Evolutionary conservation across 768 basidiomycete genomes (phyloP), one percentile per base, ranked within the genome.

Genomic region (Naganishia kalamii): DNA sequence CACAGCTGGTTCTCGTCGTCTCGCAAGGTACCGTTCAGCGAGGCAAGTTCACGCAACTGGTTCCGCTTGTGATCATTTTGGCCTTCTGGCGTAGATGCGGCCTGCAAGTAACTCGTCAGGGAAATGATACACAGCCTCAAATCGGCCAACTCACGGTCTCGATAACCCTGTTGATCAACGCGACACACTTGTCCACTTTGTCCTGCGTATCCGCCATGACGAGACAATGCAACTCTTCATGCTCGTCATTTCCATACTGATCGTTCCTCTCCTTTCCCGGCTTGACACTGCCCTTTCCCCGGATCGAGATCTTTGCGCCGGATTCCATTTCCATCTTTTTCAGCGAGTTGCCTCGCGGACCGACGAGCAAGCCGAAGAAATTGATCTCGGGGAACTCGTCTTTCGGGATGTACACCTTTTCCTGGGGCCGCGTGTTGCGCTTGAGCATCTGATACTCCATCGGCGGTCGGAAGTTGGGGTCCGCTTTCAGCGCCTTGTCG

Each of bases 381-480:
- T 99, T 99, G 83, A 99, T 98, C 80, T 98, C 94, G 1, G 96
- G 96, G 72, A 99, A 99, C 80, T 99, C 96, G 79, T 99, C 98
- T 77, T 97, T 93, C 43, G 96, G 96, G 67, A 99, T 97, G 77
- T 98, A 99, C 67, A 99, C 96, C 80, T 98, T 98, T 66, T 99
- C 96, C 35, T 89, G 89, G 15, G 94, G 93, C 50, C 92, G 85
- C 44, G 89, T 90, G 62, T 74, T 69, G 33, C 92, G 88, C 79
- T 96, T 94, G 76, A 92, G 88, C 77, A 92, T 89, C 69, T 91
- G 89, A 75, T 97, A 94, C 79, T 99, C 96, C 63, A 91, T 88
- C 11, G 96, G 96, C 61, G 96, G 92, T 44, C 89, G 90, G 83
- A 94, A 99, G 75, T 92, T 93, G 19, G 96, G 96, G 74, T 99